phyloP scores from a whole-genome alignment of 345 rosid genomes.

The Brassica incana region DNA sequence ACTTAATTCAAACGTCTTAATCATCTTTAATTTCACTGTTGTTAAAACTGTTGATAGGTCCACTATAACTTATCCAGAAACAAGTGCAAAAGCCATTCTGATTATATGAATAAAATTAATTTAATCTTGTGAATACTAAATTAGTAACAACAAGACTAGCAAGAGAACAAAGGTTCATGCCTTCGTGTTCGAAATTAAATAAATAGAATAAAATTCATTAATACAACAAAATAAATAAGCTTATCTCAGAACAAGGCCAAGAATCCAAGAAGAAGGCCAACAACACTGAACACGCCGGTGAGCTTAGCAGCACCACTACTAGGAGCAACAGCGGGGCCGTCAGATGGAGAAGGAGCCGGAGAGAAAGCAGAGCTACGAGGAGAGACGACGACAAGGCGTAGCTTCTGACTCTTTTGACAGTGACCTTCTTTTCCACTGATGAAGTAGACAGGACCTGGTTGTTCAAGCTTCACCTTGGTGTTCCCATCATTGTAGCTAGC shows the following conservation, averaged over 20 bases:
- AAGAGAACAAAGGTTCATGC: not conserved
- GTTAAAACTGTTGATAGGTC: not conserved
- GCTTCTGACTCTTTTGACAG: slow-evolving; percentile 45
- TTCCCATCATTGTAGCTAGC: slow-evolving; percentile 31
- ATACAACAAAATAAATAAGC: not conserved
- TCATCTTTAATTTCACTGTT: not conserved
- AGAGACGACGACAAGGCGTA: slow-evolving; percentile 30
- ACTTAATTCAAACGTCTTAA: too few relatives aligned
- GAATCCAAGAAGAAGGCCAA: slow-evolving; percentile 32
- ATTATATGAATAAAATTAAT: not conserved
- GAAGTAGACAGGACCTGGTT: slow-evolving; percentile 39
- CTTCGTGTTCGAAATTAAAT: slow-evolving; percentile 16
- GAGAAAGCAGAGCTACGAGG: slow-evolving; percentile 32
- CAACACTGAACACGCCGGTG: slow-evolving; percentile 1
- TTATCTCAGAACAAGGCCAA: slow-evolving; percentile 20
- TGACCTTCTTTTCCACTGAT: slow-evolving; percentile 46
- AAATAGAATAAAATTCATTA: slow-evolving; percentile 13
- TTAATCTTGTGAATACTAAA: not conserved
- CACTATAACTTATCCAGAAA: not conserved
- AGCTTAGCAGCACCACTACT: slow-evolving; percentile 23
- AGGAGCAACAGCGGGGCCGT: slow-evolving; percentile 32
- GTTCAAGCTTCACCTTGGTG: slow-evolving; percentile 38
- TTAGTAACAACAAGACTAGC: slow-evolving; percentile 3
- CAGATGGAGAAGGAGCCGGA: slow-evolving; percentile 42
- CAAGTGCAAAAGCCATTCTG: not conserved